Evolutionary conservation across 2,329 filamentous ascomycete genomes (phyloP).

Genomic region (Fusarium dlaminii): DNA sequence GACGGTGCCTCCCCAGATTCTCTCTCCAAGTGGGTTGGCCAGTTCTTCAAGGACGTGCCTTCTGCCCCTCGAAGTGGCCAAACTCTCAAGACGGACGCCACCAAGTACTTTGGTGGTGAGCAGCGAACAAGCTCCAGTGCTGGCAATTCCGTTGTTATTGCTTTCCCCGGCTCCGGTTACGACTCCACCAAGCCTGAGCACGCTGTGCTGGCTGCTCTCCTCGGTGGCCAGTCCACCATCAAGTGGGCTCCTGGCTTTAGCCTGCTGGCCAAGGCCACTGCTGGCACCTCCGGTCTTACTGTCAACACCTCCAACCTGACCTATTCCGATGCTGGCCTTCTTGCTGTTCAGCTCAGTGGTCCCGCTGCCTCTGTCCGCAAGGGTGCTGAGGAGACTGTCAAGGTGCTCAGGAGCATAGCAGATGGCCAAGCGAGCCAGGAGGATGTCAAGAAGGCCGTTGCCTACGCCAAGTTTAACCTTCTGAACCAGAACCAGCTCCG

Average conservation of each 20-base stretch:
- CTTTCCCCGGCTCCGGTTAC: slow-evolving; percentile 89
- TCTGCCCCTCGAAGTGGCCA: slow-evolving; percentile 61
- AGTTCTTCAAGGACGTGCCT: slow-evolving; percentile 85
- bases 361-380: slow-evolving; percentile 76
- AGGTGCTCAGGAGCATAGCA: slow-evolving; percentile 83
- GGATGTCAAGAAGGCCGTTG: slow-evolving; percentile 89
- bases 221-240: slow-evolving; percentile 89
- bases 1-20: slow-evolving; percentile 83
- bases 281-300: slow-evolving; percentile 71
- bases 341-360: slow-evolving; percentile 84
- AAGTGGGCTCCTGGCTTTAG: slow-evolving; percentile 98
- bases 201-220: slow-evolving; percentile 84
- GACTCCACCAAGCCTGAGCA: slow-evolving; percentile 88
- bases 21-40: slow-evolving; percentile 87
- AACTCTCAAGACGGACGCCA: slow-evolving; percentile 66
- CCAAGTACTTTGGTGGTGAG: slow-evolving; percentile 95
- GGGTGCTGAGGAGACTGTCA: slow-evolving; percentile 80
- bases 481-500: slow-evolving; percentile 84
- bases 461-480: slow-evolving; percentile 91
- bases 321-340: slow-evolving; percentile 94
- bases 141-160: slow-evolving; percentile 87
- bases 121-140: slow-evolving; percentile 82
- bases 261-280: slow-evolving; percentile 81
- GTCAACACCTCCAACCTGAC: slow-evolving; percentile 80
- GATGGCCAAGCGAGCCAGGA: slow-evolving; percentile 81